Evolutionary conservation across 1,284 basidiomycete species (phyloP).

Genomic region (Cutaneotrichosporon cavernicola): DNA sequence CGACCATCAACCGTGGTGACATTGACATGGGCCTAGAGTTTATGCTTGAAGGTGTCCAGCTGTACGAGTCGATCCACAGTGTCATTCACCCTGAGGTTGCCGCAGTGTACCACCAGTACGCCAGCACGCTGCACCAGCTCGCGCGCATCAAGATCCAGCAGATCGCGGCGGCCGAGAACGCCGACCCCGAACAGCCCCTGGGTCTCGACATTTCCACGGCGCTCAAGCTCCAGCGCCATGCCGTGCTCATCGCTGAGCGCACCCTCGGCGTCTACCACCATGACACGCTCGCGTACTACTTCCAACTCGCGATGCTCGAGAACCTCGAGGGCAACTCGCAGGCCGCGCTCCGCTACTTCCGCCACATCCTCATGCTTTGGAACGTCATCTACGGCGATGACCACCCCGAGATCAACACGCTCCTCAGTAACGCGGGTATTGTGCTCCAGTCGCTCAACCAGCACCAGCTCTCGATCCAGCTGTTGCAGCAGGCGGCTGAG

Average conservation of each 20-base stretch:
- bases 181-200: conserved; percentile 47
- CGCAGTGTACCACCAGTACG: conserved; percentile 57
- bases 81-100: conserved; percentile 61
- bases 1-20: conserved; percentile 57
- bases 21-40: conserved; percentile 58
- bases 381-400: conserved; percentile 57
- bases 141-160: conserved; percentile 53
- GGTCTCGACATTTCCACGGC: conserved; percentile 55
- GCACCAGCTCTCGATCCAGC: conserved; percentile 41
- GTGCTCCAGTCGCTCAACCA: conserved; percentile 52
- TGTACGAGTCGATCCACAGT: conserved; percentile 61
- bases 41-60: conserved; percentile 58
- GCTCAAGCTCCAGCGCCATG: conserved; percentile 58
- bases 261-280: conserved; percentile 59
- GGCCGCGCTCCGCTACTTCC: conserved; percentile 56
- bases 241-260: conserved; percentile 59
- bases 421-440: conserved; percentile 53
- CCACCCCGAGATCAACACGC: conserved; percentile 57
- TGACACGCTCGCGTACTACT: conserved; percentile 59
- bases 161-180: conserved; percentile 39
- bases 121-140: conserved; percentile 55
- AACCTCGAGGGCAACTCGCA: conserved; percentile 55
- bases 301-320: conserved; percentile 59
- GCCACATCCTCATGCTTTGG: conserved; percentile 58
- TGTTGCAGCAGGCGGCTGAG: conserved; percentile 45